These are phyloP conservation scores for Globisporangium takayamanum DNA, from an alignment of 352 stramenopile species.

Conservation along the genomic window DNA sequence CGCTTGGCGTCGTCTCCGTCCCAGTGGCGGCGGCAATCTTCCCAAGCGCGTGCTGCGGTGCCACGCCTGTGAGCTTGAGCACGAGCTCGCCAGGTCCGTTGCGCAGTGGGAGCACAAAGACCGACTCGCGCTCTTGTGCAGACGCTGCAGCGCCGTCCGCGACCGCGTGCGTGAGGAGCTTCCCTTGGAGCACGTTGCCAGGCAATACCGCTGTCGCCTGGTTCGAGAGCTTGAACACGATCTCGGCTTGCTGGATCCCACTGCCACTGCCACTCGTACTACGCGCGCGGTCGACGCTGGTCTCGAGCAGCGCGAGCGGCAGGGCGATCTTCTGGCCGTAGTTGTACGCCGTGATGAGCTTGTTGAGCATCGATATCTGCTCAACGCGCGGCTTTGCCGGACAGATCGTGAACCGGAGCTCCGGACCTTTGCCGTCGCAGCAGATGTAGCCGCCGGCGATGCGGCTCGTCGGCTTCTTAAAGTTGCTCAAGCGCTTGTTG, in stretches of 20 bases:
- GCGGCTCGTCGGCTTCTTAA: constrained; percentile 79
- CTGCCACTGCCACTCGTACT: constrained; percentile 5
- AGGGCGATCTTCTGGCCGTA: constrained; percentile 84
- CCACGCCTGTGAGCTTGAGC: constrained; percentile 46
- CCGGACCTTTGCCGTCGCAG: constrained; percentile 76
- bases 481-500: constrained; percentile 83
- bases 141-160: constrained; percentile 5
- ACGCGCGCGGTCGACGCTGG: constrained; percentile 22
- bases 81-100: constrained; percentile 57
- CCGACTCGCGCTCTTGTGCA: constrained; percentile 31
- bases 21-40: constrained; percentile 29
- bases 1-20: neutral
- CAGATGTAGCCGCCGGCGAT: constrained; percentile 83
- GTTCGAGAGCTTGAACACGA: constrained; percentile 67
- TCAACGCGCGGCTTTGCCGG: constrained; percentile 60
- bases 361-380: constrained; percentile 82
- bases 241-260: constrained; percentile 35
- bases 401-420: constrained; percentile 60
- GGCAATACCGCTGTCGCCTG: constrained; percentile 40
- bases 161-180: constrained; percentile 46
- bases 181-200: constrained; percentile 42
- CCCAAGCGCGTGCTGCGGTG: constrained; percentile 34
- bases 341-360: constrained; percentile 76
- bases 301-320: constrained; percentile 51
- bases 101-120: constrained; percentile 52